Evolutionary conservation across 176 grass and related monocot species (phyloP).

Genomic region (Panicum miliaceum): DNA sequence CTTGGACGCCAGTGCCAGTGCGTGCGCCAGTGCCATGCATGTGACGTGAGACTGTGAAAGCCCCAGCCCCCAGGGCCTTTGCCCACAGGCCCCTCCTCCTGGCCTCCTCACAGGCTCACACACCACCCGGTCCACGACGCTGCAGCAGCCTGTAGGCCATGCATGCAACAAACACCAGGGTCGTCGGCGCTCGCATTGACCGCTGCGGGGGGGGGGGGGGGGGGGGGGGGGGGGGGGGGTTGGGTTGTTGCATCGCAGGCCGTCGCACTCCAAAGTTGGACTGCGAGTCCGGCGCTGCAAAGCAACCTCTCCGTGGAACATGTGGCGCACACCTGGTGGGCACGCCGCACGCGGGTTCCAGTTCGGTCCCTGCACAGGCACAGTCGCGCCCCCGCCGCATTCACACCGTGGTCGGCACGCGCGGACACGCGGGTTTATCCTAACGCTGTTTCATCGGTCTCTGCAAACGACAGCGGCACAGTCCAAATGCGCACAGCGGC

Average conservation of each 20-base stretch:
- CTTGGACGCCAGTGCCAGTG: background rate
- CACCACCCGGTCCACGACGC: background rate
- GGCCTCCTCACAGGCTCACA: too few species aligned
- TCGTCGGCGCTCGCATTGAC: constrained; percentile 5
- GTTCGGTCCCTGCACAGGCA: background rate
- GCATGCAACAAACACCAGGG: background rate
- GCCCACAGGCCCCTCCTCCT: too few species aligned
- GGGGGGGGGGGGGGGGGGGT: background rate
- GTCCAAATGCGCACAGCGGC: background rate
- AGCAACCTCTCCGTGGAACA: background rate
- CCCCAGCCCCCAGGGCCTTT: background rate
- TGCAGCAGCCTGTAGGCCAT: background rate
- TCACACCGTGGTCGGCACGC: constrained; percentile 14
- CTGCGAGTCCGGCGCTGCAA: background rate
- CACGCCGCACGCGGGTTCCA: background rate
- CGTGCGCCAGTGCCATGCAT: constrained; percentile 9
- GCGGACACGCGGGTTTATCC: constrained; percentile 8
- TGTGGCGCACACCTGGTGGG: background rate
- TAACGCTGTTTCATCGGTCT: constrained; percentile 5
- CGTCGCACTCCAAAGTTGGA: background rate
- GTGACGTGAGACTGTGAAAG: constrained; percentile 19
- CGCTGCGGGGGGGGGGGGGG: background rate
- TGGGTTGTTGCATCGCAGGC: background rate
- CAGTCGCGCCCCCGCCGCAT: background rate
- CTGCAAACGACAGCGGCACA: background rate